Evolutionary conservation across 768 basidiomycete genomes (phyloP).

Genomic region (Boletus fagicola): DNA sequence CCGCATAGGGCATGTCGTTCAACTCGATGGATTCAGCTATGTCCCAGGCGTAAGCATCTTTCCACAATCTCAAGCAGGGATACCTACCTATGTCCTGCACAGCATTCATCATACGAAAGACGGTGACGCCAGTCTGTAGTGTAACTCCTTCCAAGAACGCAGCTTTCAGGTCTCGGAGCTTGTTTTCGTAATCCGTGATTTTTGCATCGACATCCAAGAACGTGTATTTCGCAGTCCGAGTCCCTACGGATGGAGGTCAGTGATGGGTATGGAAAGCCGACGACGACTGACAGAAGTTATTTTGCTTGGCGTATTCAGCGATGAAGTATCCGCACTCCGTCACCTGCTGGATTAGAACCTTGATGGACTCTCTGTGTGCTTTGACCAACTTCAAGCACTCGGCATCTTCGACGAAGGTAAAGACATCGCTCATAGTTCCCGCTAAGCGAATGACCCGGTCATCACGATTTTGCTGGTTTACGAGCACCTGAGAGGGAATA

Average conservation of each 20-base stretch:
- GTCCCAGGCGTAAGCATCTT: neutral
- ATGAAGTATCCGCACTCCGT: conserved; percentile 27
- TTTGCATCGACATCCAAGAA: conserved; percentile 20
- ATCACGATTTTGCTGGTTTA: conserved; percentile 20
- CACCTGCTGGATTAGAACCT: conserved; percentile 18
- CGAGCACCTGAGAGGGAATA: conserved; percentile 9
- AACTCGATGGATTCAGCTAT: conserved; percentile 20
- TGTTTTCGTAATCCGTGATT: conserved; percentile 19
- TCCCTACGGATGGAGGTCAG: conserved; percentile 12
- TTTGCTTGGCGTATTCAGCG: conserved; percentile 19
- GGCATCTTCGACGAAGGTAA: conserved; percentile 15
- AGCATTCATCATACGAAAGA: conserved; percentile 22
- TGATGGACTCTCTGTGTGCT: conserved; percentile 9
- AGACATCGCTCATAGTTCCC: conserved; percentile 12
- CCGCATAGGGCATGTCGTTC: conserved; percentile 20
- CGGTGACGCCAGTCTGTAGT: conserved; percentile 15
- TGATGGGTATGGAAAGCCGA: neutral
- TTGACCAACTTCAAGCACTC: conserved; percentile 7
- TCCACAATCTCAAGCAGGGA: neutral
- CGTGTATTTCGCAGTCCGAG: conserved; percentile 16
- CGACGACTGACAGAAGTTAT: conserved; percentile 15
- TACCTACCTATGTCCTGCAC: conserved; percentile 7
- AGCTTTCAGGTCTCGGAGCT: conserved; percentile 17
- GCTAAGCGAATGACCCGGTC: conserved; percentile 17
- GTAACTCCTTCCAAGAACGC: conserved; percentile 17